Evolutionary conservation across 371 early-diverging fungal species (phyloP).

Genomic region (Parasitella parasitica): DNA sequence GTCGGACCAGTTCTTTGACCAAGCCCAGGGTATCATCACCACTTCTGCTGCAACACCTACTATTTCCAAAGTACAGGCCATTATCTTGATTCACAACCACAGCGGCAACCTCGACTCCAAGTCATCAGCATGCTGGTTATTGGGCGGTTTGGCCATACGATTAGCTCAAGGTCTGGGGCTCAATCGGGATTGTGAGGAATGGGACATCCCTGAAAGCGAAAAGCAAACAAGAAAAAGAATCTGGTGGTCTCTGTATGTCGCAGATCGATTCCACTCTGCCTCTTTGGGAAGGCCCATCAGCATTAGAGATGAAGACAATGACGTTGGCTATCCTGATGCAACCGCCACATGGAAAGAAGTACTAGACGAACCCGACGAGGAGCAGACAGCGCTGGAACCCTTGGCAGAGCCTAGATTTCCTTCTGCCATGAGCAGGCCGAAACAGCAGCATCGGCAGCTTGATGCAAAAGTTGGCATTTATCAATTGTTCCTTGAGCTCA

Average conservation of each 20-base stretch:
- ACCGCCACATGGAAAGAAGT: slow-evolving; percentile 41
- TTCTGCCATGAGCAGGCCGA: slow-evolving; percentile 34
- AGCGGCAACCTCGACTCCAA: slow-evolving; percentile 43
- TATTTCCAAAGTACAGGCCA: slow-evolving; percentile 44
- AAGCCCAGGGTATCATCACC: slow-evolving; percentile 33
- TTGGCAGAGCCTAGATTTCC: slow-evolving; percentile 28
- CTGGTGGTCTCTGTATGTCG: slow-evolving; percentile 48
- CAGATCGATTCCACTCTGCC: slow-evolving; percentile 47
- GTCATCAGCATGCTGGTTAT: slow-evolving; percentile 46
- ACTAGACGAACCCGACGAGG: slow-evolving; percentile 34
- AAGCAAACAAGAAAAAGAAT: slow-evolving; percentile 46
- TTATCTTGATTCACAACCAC: slow-evolving; percentile 45
- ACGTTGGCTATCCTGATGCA: slow-evolving; percentile 42
- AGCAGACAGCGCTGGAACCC: slow-evolving; percentile 1
- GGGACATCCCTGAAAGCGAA: slow-evolving; percentile 46
- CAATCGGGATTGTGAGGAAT: slow-evolving; percentile 43
- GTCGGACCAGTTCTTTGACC: slow-evolving; percentile 49
- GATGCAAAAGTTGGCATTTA: slow-evolving; percentile 34
- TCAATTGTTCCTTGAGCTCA: slow-evolving; percentile 42
- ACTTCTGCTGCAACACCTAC: slow-evolving; percentile 28
- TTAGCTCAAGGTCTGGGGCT: slow-evolving; percentile 43
- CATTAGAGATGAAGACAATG: slow-evolving; percentile 49
- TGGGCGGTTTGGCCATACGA: slow-evolving; percentile 40
- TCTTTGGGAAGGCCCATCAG: slow-evolving; percentile 46
- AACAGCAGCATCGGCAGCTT: neutral